Evolutionary conservation across 2,329 filamentous ascomycete species (phyloP).

Genomic region (Aspergillus sp.): DNA sequence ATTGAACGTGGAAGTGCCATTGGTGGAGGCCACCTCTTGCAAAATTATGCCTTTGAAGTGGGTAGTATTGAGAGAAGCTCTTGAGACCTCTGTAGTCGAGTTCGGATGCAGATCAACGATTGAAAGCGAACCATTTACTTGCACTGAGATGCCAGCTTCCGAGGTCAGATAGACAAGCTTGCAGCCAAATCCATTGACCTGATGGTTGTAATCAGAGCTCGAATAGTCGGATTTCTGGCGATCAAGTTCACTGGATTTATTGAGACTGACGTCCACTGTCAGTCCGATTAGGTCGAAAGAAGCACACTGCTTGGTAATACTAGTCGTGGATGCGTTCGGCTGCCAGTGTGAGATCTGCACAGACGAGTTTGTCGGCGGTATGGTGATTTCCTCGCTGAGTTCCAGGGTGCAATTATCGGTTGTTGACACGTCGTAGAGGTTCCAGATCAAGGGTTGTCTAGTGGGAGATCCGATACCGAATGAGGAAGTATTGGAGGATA

Average conservation of each 20-base stretch:
- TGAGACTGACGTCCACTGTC: neutral
- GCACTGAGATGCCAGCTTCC: slow-evolving; percentile 2
- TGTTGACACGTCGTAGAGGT: neutral
- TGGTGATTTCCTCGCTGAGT: slow-evolving; percentile 1
- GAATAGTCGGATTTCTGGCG: neutral
- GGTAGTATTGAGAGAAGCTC: neutral
- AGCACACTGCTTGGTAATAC: neutral
- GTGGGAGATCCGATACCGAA: neutral
- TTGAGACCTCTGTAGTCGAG: neutral
- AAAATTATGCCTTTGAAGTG: slow-evolving; percentile 7
- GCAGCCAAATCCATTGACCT: slow-evolving; percentile 10
- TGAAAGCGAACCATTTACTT: slow-evolving; percentile 8
- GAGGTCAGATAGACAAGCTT: slow-evolving; percentile 4
- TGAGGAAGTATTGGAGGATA: neutral
- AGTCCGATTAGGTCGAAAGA: slow-evolving; percentile 6
- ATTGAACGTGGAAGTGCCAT: neutral
- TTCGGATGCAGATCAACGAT: neutral
- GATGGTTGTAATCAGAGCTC: neutral
- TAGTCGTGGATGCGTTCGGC: neutral
- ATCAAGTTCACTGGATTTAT: neutral
- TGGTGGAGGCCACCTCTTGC: neutral
- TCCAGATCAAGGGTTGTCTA: neutral
- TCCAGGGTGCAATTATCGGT: neutral
- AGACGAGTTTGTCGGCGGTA: slow-evolving; percentile 4
- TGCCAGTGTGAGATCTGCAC: slow-evolving; percentile 7